A percentile compares a stretch with the other conserved stretches of the same genome.
These are phyloP conservation scores for Parafenestella ontariensis DNA, from an alignment of 2,329 filamentous ascomycete species.

Conservation along the genomic window DNA sequence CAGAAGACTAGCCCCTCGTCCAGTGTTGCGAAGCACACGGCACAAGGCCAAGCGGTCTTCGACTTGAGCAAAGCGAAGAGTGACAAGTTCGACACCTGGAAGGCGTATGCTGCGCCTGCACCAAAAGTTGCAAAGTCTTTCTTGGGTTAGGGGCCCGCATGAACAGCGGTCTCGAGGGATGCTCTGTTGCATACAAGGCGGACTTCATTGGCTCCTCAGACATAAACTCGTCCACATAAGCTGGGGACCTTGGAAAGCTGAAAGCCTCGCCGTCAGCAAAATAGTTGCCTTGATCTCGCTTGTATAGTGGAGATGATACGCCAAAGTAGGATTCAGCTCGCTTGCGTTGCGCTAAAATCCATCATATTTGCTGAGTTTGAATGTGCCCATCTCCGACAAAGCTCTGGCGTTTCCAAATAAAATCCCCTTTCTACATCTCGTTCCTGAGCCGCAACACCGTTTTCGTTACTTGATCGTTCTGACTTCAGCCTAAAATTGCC, in stretches of 20 bases:
- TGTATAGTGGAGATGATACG: neutral
- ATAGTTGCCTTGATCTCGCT: too few relatives aligned
- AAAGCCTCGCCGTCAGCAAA: too few relatives aligned
- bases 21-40: slow-evolving; percentile 28
- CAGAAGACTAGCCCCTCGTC: slow-evolving; percentile 22
- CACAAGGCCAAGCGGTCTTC: slow-evolving; percentile 29
- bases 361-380: neutral
- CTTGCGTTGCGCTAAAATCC: neutral
- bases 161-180: neutral
- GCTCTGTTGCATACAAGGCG: neutral
- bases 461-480: neutral
- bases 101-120: slow-evolving; percentile 23
- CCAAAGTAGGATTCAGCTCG: neutral
- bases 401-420: neutral
- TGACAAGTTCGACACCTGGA: slow-evolving; percentile 33
- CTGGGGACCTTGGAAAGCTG: too few relatives aligned
- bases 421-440: neutral
- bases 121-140: slow-evolving; percentile 5
- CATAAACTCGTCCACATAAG: too few relatives aligned
- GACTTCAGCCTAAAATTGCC: slow-evolving; percentile 9
- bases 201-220: too few relatives aligned
- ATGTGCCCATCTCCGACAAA: neutral
- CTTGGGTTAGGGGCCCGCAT: slow-evolving; percentile 10
- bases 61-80: slow-evolving; percentile 33
- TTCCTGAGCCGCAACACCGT: neutral